A percentile compares a stretch with the other conserved stretches of the same genome.
Conservation (phyloP, 805 yeast species). For the Candida germanica region DNA sequence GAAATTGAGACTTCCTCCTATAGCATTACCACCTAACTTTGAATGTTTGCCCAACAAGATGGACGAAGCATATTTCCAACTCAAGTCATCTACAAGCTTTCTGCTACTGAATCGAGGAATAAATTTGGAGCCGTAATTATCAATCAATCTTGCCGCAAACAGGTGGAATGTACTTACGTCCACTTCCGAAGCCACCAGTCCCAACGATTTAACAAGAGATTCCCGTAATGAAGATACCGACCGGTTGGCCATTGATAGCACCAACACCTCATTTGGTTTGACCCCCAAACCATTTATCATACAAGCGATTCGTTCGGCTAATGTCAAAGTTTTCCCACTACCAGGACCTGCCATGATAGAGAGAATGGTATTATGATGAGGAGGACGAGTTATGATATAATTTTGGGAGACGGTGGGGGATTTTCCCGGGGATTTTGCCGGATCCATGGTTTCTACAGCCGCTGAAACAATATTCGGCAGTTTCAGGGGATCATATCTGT, state of each 20-base stretch:
- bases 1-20: constrained; percentile 23
- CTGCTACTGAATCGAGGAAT: constrained; percentile 14
- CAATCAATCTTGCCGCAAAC: constrained; percentile 50
- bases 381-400: constrained; percentile 42
- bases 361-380: constrained; percentile 38
- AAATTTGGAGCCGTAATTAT: constrained; percentile 26
- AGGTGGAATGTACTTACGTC: constrained; percentile 62
- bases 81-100: constrained; percentile 50
- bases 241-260: constrained; percentile 66
- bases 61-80: constrained; percentile 42
- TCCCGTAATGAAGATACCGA: constrained; percentile 52
- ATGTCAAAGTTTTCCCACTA: constrained; percentile 65
- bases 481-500: too few relatives aligned
- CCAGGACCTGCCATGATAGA: constrained; percentile 71
- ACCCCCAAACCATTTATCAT: constrained; percentile 36
- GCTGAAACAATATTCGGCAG: too few relatives aligned
- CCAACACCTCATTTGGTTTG: constrained; percentile 53
- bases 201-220: constrained; percentile 30
- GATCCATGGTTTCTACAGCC: too few relatives aligned
- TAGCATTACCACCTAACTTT: constrained; percentile 19
- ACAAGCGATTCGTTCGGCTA: constrained; percentile 51
- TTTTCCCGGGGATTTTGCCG: too few relatives aligned
- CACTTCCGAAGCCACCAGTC: constrained; percentile 29
- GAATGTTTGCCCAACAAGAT: constrained; percentile 37
- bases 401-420: constrained; percentile 38